Evolutionary conservation across 768 basidiomycete species (phyloP).

Genomic region (Termitomyces titanicus): DNA sequence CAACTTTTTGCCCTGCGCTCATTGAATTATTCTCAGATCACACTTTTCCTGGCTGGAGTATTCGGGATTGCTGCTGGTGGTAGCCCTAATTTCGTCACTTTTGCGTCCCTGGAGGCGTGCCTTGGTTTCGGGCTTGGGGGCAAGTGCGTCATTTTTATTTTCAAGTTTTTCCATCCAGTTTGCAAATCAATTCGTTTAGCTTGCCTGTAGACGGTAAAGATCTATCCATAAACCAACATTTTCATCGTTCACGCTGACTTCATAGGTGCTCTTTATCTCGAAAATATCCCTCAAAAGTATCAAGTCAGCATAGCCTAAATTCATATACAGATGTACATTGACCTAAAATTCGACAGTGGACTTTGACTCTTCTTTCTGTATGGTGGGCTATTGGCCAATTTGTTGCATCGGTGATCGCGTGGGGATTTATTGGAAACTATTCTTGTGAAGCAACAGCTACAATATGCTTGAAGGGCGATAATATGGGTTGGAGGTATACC

Average conservation of each 20-base stretch:
- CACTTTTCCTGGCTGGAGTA: constrained; percentile 34
- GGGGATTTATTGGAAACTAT: constrained; percentile 53
- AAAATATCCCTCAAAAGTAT: constrained; percentile 39
- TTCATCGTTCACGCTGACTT: not conserved
- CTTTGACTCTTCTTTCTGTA: constrained; percentile 50
- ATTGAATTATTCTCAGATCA: constrained; percentile 16
- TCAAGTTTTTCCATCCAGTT: constrained; percentile 14
- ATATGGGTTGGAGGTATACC: constrained; percentile 63
- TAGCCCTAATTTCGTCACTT: constrained; percentile 40
- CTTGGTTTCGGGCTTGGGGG: constrained; percentile 50
- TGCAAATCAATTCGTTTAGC: constrained; percentile 22
- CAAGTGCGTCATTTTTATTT: constrained; percentile 30
- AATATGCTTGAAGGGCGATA: constrained; percentile 40
- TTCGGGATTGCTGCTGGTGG: constrained; percentile 51
- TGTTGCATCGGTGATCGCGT: constrained; percentile 47
- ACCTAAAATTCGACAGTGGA: constrained; percentile 32
- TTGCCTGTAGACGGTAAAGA: constrained; percentile 42
- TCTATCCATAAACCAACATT: not conserved
- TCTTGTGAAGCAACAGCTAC: constrained; percentile 39
- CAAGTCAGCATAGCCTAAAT: constrained; percentile 25
- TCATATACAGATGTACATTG: not conserved
- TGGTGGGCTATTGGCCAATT: constrained; percentile 55
- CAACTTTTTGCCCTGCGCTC: not conserved
- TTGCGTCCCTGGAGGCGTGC: constrained; percentile 43
- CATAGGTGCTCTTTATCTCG: constrained; percentile 39